Base-by-base conservation (phyloP, 768 basidiomycete genomes). In the Kwoniella dendrophila region DNA sequence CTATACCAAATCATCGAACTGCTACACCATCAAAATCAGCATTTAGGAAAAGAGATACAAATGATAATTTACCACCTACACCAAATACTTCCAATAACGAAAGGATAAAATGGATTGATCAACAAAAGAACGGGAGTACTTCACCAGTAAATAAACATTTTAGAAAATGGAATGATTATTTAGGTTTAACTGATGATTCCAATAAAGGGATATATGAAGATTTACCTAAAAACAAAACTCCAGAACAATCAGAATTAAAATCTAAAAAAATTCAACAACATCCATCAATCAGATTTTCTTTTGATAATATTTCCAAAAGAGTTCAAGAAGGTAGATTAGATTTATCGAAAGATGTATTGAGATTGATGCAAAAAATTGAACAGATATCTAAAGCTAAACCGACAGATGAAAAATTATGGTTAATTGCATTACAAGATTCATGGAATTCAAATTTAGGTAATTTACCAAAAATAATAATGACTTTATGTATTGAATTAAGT, bases 361-460 rank as follows among this genome's bases (percentile, higher is more conserved):
- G 47, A 11, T 4, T 47, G 20, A 59, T 65, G 63, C 26, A 50
- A 12, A 26, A 29, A 14, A 57, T 59, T 29, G 63, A 65, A 22
- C 10, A 26, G n/a, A 26, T 60, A 11, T 59, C 34, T n/a, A 26
- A 24, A 33, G 58, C 45, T 20, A 59, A 58, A 36, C 6, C 22
- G n/a, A 43, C 34, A 1, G 38, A 50, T 65, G 52, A 14, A n/a
- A 20, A 55, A 32, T 36, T 59, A 14, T 62, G 58, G 52, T 18
- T 45, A 18, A n/a, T 33, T 0, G 63, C 63, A 12, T 30, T 65
- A 38, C 50, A 48, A 29, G 63, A 65, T 36, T 24, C 43, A 3
- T 65, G 63, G 63, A 58, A 65, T 32, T 44, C 55, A 18, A n/a
- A 53, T 27, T 14, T 60, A 5, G 63, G 63, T 1, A 59, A 34